Conservation (phyloP, 345 rosid genomes). For the Aurinia saxatilis region DNA sequence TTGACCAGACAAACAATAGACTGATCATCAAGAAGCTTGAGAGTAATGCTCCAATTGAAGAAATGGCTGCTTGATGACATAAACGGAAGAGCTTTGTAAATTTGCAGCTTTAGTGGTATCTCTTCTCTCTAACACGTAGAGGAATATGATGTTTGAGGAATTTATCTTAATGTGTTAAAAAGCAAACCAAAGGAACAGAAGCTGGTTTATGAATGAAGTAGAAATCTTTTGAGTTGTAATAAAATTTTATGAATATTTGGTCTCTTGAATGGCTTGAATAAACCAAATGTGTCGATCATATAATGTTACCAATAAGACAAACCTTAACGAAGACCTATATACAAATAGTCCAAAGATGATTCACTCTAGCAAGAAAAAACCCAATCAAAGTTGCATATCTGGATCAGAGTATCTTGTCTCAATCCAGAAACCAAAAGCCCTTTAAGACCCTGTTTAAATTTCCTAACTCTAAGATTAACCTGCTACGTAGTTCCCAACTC, state of each 20-base stretch:
- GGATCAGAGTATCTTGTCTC: background rate
- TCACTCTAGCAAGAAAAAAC: background rate
- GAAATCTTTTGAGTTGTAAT: too few species aligned
- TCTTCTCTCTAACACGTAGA: too few species aligned
- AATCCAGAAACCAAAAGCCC: background rate
- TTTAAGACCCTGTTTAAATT: background rate
- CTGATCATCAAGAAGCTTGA: conserved; percentile 53
- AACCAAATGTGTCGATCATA: background rate
- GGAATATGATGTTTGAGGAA: too few species aligned
- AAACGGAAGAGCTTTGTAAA: too few species aligned
- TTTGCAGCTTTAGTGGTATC: too few species aligned
- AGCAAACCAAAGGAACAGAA: conserved; percentile 9
- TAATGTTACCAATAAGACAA: background rate
- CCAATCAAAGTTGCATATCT: background rate
- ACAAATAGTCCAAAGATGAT: background rate
- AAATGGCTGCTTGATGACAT: conserved; percentile 35
- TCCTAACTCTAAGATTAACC: background rate
- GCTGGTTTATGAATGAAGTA: conserved; percentile 12
- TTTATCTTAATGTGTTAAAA: too few species aligned
- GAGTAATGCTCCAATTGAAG: conserved; percentile 6
- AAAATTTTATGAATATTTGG: background rate
- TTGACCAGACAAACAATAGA: conserved; percentile 33
- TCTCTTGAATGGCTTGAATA: background rate
- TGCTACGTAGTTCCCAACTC: background rate
- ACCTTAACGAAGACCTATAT: background rate